Percentiles rank a stretch among this genome's conserved stretches.
phyloP scores from a whole-genome alignment of 345 rosid species.

The Hibiscus syriacus region DNA sequence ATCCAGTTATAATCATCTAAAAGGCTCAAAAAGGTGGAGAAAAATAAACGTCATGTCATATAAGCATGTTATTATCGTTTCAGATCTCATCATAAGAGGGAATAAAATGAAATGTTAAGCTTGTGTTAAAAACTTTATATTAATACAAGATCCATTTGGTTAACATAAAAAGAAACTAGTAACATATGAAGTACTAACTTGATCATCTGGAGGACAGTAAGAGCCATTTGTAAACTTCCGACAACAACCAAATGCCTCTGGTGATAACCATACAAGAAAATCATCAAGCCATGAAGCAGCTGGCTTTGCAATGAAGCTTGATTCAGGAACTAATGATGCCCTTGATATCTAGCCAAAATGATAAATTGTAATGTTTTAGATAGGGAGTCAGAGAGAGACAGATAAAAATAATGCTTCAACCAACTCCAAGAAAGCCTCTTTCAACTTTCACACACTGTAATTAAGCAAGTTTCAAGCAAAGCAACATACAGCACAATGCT shows the following conservation, averaged over 20 bases:
- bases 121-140: background rate
- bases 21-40: background rate
- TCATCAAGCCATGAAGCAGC: conserved; percentile 99
- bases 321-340: conserved; percentile 65
- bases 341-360: conserved; percentile 60
- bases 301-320: conserved; percentile 92
- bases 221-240: conserved; percentile 83
- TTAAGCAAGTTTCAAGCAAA: background rate
- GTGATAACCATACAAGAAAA: conserved; percentile 95
- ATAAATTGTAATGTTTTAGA: background rate
- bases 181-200: conserved; percentile 39
- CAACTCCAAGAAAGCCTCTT: conserved; percentile 40
- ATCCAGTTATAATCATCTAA: conserved; percentile 1
- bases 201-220: conserved; percentile 97
- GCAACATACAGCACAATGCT: background rate
- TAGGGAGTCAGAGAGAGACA: background rate
- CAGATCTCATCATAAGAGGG: background rate
- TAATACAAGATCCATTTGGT: background rate
- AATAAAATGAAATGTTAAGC: background rate
- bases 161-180: background rate
- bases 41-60: background rate
- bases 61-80: background rate
- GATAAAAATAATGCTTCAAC: conserved; percentile 10
- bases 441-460: background rate
- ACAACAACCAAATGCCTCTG: conserved; percentile 98